A percentile compares a stretch with the other conserved stretches of the same genome.
Evolutionary conservation across 345 rosid species (phyloP).

Genomic region (Luvunga scandens): DNA sequence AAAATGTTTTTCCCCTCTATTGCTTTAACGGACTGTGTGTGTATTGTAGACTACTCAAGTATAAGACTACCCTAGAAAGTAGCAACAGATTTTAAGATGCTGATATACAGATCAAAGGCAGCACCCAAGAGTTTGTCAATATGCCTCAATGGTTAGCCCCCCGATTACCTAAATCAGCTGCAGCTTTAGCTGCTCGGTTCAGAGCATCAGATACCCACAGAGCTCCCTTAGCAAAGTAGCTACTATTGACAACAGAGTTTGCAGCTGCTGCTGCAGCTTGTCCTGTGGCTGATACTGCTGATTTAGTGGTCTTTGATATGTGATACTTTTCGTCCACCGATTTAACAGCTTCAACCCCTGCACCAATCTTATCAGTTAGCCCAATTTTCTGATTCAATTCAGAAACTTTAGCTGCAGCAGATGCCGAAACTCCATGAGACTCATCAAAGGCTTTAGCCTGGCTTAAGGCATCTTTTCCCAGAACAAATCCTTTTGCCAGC

Average conservation of each 20-base stretch:
- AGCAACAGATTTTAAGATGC: not conserved
- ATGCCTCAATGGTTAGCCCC: slow-evolving; percentile 26
- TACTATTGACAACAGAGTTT: slow-evolving; percentile 56
- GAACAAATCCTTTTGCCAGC: slow-evolving; percentile 61
- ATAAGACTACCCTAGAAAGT: not conserved
- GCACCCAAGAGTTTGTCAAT: not conserved
- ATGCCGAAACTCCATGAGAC: slow-evolving; percentile 71
- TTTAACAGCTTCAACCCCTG: slow-evolving; percentile 68
- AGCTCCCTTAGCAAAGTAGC: slow-evolving; percentile 79
- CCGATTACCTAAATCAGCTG: slow-evolving; percentile 56
- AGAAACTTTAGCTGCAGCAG: slow-evolving; percentile 65
- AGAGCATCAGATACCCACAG: slow-evolving; percentile 74
- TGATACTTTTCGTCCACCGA: slow-evolving; percentile 61
- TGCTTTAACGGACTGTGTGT: not conserved
- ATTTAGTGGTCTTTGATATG: slow-evolving; percentile 57
- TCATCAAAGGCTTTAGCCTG: slow-evolving; percentile 71
- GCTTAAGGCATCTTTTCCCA: slow-evolving; percentile 71
- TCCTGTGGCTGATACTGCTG: slow-evolving; percentile 68
- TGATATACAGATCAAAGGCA: not conserved
- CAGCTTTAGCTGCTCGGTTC: slow-evolving; percentile 63
- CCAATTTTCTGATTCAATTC: slow-evolving; percentile 63
- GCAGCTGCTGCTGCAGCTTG: slow-evolving; percentile 70
- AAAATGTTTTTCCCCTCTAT: not conserved
- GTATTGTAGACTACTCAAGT: not conserved
- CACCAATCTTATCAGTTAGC: slow-evolving; percentile 60